These are phyloP conservation scores for Paraphaeosphaeria sporulosa DNA, from an alignment of 2,329 filamentous ascomycete genomes.

Conservation along the genomic window DNA sequence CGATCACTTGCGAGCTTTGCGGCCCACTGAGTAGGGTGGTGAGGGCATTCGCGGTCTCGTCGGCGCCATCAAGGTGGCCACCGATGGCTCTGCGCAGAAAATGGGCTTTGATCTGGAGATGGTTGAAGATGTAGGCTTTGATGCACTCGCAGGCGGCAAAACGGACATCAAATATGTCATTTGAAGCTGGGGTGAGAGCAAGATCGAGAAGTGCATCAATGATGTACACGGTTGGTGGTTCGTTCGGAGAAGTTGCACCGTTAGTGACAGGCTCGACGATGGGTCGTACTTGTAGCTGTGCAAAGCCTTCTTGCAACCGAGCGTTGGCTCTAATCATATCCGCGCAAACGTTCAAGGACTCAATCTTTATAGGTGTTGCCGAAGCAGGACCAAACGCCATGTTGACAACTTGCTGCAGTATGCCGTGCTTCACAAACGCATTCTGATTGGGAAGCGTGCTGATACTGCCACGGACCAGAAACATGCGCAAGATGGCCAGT, in stretches of 20 bases:
- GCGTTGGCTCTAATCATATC: slow-evolving; percentile 86
- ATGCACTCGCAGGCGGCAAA: slow-evolving; percentile 88
- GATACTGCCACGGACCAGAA: slow-evolving; percentile 80
- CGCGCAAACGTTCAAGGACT: slow-evolving; percentile 85
- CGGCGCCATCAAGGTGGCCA: slow-evolving; percentile 77
- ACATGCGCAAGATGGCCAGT: slow-evolving; percentile 83
- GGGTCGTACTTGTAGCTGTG: slow-evolving; percentile 79
- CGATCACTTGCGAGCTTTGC: slow-evolving; percentile 67
- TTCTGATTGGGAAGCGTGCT: slow-evolving; percentile 84
- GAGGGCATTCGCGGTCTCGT: slow-evolving; percentile 88
- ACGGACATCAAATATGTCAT: slow-evolving; percentile 78
- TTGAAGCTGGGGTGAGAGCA: slow-evolving; percentile 71
- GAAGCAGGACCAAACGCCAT: slow-evolving; percentile 79
- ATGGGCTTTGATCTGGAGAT: slow-evolving; percentile 81
- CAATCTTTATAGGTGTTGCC: slow-evolving; percentile 79
- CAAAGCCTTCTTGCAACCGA: slow-evolving; percentile 85
- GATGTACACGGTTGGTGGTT: slow-evolving; percentile 76
- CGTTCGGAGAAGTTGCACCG: slow-evolving; percentile 55
- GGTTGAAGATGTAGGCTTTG: slow-evolving; percentile 88
- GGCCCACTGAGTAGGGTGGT: slow-evolving; percentile 78
- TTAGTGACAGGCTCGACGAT: slow-evolving; percentile 58
- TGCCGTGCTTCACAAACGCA: slow-evolving; percentile 83
- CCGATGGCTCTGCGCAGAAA: slow-evolving; percentile 90
- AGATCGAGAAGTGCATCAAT: slow-evolving; percentile 92
- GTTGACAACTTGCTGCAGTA: slow-evolving; percentile 80